These are phyloP conservation scores for Fusarium decemcellulare DNA, from an alignment of 2,329 filamentous ascomycete species.

Conservation along the genomic window DNA sequence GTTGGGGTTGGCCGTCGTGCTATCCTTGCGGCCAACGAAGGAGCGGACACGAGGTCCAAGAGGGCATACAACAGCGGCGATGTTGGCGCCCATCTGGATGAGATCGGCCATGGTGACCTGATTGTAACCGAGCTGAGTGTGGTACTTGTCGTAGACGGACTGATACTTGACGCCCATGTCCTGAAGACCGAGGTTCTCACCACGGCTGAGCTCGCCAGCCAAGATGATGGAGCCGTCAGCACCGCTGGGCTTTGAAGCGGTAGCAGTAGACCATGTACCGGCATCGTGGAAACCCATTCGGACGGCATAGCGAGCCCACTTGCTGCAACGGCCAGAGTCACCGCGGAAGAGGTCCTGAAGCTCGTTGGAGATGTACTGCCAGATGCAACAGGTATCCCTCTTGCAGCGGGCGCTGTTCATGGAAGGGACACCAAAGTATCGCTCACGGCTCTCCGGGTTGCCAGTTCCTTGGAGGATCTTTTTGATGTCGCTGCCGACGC, in stretches of 20 bases:
- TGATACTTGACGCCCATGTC: conserved; percentile 58
- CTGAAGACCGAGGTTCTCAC: conserved; percentile 64
- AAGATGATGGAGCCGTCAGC: conserved; percentile 63
- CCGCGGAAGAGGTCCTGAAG: conserved; percentile 55
- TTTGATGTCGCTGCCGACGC: conserved; percentile 55
- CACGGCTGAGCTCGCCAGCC: conserved; percentile 53
- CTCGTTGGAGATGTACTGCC: conserved; percentile 59
- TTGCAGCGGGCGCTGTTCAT: conserved; percentile 47
- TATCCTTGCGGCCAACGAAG: conserved; percentile 66
- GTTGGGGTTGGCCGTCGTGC: conserved; percentile 53
- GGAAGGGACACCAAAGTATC: conserved; percentile 43
- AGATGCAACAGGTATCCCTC: conserved; percentile 60
- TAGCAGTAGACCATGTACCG: conserved; percentile 58
- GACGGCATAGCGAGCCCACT: conserved; percentile 59
- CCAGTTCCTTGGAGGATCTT: conserved; percentile 52
- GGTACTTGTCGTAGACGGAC: conserved; percentile 58
- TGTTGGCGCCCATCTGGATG: conserved; percentile 65
- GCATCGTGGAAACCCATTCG: conserved; percentile 66
- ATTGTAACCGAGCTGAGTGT: conserved; percentile 47
- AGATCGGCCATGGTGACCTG: conserved; percentile 68
- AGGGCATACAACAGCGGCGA: conserved; percentile 63
- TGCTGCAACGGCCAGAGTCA: conserved; percentile 57
- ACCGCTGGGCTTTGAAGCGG: conserved; percentile 55
- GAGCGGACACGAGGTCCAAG: conserved; percentile 63
- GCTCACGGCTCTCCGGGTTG: conserved; percentile 45